A percentile compares a stretch with the other conserved stretches of the same genome.
These are phyloP conservation scores for Purshia tridentata DNA, from an alignment of 306 rosid genomes.

Conservation along the genomic window DNA sequence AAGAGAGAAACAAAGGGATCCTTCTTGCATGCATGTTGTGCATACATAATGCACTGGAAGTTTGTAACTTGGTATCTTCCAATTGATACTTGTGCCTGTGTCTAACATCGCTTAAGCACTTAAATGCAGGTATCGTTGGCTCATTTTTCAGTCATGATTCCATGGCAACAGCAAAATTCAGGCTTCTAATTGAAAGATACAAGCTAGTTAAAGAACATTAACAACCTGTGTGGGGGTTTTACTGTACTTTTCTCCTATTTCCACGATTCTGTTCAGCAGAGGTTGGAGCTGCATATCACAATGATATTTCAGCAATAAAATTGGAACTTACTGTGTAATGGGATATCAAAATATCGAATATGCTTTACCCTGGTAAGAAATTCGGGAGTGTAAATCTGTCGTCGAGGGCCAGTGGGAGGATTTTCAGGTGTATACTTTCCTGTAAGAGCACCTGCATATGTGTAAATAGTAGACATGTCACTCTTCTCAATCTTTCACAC, in stretches of 20 bases:
- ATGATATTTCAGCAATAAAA: slow-evolving; percentile 24
- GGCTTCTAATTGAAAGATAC: neutral
- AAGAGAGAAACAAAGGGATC: neutral
- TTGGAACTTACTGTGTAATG: slow-evolving; percentile 16
- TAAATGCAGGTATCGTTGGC: too few species aligned
- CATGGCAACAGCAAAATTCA: neutral
- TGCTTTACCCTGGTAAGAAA: slow-evolving; percentile 54
- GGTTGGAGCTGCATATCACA: slow-evolving; percentile 78
- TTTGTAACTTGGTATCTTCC: neutral
- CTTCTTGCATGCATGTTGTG: neutral
- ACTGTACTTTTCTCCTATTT: slow-evolving; percentile 60
- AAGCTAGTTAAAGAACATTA: slow-evolving; percentile 17
- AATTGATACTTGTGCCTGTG: neutral
- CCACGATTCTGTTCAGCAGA: slow-evolving; percentile 57
- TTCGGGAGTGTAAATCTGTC: slow-evolving; percentile 73
- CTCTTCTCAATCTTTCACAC: neutral
- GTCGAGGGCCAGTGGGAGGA: slow-evolving; percentile 81
- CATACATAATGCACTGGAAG: neutral
- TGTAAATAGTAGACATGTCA: slow-evolving; percentile 8
- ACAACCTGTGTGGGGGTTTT: slow-evolving; percentile 75
- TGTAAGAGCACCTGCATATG: slow-evolving; percentile 64
- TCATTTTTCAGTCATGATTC: neutral
- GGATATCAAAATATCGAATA: slow-evolving; percentile 7
- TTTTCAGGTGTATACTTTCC: slow-evolving; percentile 83
- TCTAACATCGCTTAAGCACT: neutral